Base-by-base conservation (phyloP, 2,329 filamentous ascomycete species). In the Ceratocystis papillata region DNA sequence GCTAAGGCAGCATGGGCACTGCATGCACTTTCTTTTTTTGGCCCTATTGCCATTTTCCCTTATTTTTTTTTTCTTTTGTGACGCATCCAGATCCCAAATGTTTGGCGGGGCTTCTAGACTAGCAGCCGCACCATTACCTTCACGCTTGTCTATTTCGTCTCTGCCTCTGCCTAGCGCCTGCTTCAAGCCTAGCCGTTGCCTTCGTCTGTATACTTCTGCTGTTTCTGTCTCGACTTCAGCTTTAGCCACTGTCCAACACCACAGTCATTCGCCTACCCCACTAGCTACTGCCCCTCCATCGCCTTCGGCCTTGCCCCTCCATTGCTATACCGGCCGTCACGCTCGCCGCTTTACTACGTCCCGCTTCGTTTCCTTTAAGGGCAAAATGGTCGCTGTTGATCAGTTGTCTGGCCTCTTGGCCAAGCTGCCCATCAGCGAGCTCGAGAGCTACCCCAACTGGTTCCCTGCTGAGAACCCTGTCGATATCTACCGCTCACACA, bases 401-500 rank as follows among this genome's bases (percentile, higher is more conserved):
- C 44, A 65, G 46, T 55, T 68, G 33, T 66, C 67, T 8, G 62
- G 48, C 41, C 61, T 68, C 67, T 73, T 76, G 69, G 71, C 73
- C 64, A 73, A 73, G 70, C 72, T 78, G 63, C 67, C 71, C 66
- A 71, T 78, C 63, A 71, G 72, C 63, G 72, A 74, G 63, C 70
- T 76, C 68, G 69, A 74, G 60, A 73, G 76, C 63, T 86, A 79
- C 72, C 80, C 83, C 48, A 79, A 79, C 73, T 83, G 80, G 71
- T 79, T 87, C 72, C 88, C 88, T 65, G 81, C 86, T 37, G 77
- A 82, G 71, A 94, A 94, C 77, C 87, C 88, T 3, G 79, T 89
- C 72, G 90, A 94, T 72, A 81, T 93, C 68, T 95, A 91, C 80
- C 83, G 90, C 68, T 83, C 85, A 46, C 87, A 92, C 74, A 83